Evolutionary conservation across 257 asterid genomes (phyloP), one percentile per base, ranked within the genome.

Genomic region (Forsythia suspensa): DNA sequence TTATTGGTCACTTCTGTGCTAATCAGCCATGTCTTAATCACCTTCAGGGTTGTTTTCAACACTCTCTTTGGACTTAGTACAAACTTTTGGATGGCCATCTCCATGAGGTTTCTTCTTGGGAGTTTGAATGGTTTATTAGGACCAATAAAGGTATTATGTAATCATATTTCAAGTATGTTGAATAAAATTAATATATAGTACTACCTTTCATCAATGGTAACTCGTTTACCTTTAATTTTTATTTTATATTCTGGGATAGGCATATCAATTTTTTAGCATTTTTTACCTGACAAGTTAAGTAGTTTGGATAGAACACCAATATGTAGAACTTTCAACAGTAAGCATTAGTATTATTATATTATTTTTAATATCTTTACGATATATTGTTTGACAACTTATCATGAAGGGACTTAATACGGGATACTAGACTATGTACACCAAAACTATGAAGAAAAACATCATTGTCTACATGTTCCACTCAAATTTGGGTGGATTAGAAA

Each of bases 61-160:
- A 82, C 96, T 41, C 92, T 93, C 20, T 93, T 93, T 87, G 97
- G 98, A 67, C 89, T 93, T 43, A 91, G 97, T 78, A 48, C 81
- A 18, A 89, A 90, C 83, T 93, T 75, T 78, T 89, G 93, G 92
- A 93, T 93, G 98, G 98, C 98, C 59, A 42, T 93, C 78, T 18
- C 78, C 2, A 91, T 85, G 37, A 93, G 97, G 88, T 91, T 93
- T 80, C 92, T 91, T 74, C 94, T 91, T 36, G 98, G 98, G 67
- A 82, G 91, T 84, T 85, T 90, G 84, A 89, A 88, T 77, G 98
- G 98, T 79, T 29, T 93, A 80, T 90, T 93, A 18, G 97, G 98
- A 21, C 94, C 98, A 1, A 90, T 89, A 76, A 88, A 88, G 93
- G 98, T 92, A 83, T 51, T n/a, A 24, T 63, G 18, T 10, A 24